phyloP scores from a whole-genome alignment of 441 rosid genomes.

The Aleurites moluccanus region DNA sequence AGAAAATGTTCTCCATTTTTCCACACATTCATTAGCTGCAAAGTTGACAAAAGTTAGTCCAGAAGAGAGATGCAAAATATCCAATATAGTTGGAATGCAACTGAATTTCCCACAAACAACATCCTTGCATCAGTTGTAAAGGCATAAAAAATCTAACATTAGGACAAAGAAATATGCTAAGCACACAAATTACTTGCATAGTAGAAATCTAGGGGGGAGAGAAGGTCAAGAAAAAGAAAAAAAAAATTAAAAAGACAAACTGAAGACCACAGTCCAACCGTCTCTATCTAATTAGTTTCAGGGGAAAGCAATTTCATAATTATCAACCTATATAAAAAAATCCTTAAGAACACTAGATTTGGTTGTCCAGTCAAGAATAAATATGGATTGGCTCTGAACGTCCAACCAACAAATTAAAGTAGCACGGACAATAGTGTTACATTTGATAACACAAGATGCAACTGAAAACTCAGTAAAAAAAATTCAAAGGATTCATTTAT shows the following conservation, averaged over 20 bases:
- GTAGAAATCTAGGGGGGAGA: background rate
- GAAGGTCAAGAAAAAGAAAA: background rate
- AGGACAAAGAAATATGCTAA: background rate
- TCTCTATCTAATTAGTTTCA: too few relatives aligned
- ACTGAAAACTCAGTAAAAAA: background rate
- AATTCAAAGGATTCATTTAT: background rate
- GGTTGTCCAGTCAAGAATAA: background rate
- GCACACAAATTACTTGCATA: too few relatives aligned
- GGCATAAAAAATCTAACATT: background rate
- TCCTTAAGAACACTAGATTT: background rate
- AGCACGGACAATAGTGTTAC: background rate
- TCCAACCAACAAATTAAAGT: background rate
- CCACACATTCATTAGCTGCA: constrained; percentile 10
- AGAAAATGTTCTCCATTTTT: background rate
- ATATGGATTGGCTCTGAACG: background rate
- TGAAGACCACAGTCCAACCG: too few relatives aligned
- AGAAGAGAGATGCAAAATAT: background rate
- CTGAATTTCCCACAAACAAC: too few relatives aligned
- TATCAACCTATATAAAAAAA: too few relatives aligned
- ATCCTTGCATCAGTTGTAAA: too few relatives aligned
- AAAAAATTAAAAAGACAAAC: background rate
- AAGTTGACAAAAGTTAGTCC: background rate
- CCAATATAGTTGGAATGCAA: too few relatives aligned
- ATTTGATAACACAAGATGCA: background rate
- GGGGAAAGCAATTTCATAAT: too few relatives aligned